Evolutionary conservation across 306 rosid genomes (phyloP), one percentile per base, ranked within the genome.

Genomic region (Myrica gale): DNA sequence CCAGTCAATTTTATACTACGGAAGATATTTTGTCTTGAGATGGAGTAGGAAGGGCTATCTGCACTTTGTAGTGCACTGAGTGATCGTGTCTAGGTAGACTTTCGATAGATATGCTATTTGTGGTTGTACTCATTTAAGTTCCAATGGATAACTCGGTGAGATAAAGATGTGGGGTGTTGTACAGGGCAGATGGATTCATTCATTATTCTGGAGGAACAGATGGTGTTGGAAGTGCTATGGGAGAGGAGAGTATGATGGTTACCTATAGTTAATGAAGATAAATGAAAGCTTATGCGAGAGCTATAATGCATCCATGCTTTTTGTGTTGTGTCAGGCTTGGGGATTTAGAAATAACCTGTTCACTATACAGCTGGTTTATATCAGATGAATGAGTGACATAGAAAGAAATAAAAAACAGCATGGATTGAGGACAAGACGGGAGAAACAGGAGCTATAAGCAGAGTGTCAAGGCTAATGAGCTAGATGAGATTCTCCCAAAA

Each of bases 391-490:
- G 42, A 56, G 17, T 50, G 63, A 45, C 7, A 37, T 76, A 73
- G 52, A 37, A 41, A 62, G 53, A n/a, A 60, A 21, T 47, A 19
- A 50, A 8, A 68, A 58, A 63, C 42, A 62, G 73, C 72, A 20
- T 37, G 53, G 60, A 74, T 68, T 41, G 69, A 72, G 71, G 78
- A 61, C 9, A 55, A 51, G 66, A 12, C 41, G 37, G 68, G 52
- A 20, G 60, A 42, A 21, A 45, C 11, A 48, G 48, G 21, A 66
- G 70, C 70, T 66, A 66, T 43, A 66, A n/a, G 70, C 8, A 66
- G 50, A 17, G 10, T 66, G 16, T 42, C 26, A 66, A 66, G 70
- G 7, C 26, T 66, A 66, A 66, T 42, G 50, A 42, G 70, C 26
- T 41, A n/a, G 41, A 65, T 65, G 45, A 42, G 69, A 5, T 65